Conservation (phyloP, 2,329 filamentous ascomycete genomes). For the Colletotrichum tropicicola region DNA sequence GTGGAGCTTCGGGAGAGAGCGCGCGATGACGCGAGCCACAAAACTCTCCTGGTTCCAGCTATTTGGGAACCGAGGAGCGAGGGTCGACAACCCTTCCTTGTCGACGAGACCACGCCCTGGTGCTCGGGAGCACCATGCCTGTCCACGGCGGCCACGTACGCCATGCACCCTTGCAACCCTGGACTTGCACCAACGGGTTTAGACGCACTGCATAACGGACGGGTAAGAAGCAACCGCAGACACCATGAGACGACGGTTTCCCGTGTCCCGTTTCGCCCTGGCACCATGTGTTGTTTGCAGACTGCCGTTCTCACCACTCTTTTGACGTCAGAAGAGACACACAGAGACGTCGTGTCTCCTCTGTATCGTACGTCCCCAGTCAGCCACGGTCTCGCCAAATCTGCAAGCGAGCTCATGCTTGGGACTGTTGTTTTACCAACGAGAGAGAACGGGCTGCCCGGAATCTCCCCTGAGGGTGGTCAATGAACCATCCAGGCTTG, state of each 20-base stretch:
- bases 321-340: slow-evolving; percentile 13
- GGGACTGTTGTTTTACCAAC: not conserved
- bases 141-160: slow-evolving; percentile 26
- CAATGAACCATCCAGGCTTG: slow-evolving; percentile 1
- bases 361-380: not conserved
- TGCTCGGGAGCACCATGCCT: slow-evolving; percentile 22
- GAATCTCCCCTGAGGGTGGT: slow-evolving; percentile 1
- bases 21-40: slow-evolving; percentile 32
- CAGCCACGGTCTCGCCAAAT: slow-evolving; percentile 6
- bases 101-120: slow-evolving; percentile 18
- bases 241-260: slow-evolving; percentile 22
- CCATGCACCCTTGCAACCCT: slow-evolving; percentile 15
- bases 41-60: slow-evolving; percentile 32
- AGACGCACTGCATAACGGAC: slow-evolving; percentile 16
- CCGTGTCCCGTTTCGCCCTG: not conserved
- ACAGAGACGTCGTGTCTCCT: not conserved
- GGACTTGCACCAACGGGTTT: slow-evolving; percentile 20
- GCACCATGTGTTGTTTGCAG: not conserved
- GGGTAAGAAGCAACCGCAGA: slow-evolving; percentile 17
- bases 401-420: not conserved
- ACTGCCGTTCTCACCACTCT: not conserved
- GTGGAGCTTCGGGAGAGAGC: slow-evolving; percentile 30
- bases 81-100: slow-evolving; percentile 28
- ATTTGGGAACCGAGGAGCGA: slow-evolving; percentile 25
- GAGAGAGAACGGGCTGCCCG: slow-evolving; percentile 1